Conservation (phyloP, 768 basidiomycete genomes). For the Artomyces pyxidatus region DNA sequence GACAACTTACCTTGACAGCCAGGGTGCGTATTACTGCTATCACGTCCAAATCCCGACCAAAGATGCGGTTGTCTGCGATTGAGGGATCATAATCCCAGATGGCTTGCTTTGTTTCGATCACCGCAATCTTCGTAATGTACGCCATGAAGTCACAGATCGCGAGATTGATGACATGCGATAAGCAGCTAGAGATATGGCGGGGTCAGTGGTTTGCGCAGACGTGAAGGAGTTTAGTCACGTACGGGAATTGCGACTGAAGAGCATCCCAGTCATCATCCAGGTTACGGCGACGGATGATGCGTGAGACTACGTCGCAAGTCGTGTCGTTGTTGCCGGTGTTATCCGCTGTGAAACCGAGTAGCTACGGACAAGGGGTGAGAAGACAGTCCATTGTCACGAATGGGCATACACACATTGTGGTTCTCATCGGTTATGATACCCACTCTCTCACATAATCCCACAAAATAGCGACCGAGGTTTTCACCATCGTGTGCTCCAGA, state of each 20-base stretch:
- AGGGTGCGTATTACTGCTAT: slow-evolving; percentile 24
- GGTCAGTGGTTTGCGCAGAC: not conserved
- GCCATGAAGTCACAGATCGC: slow-evolving; percentile 22
- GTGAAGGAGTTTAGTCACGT: slow-evolving; percentile 15
- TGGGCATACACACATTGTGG: slow-evolving; percentile 18
- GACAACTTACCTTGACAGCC: slow-evolving; percentile 23
- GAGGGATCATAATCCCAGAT: slow-evolving; percentile 30
- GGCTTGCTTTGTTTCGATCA: slow-evolving; percentile 20
- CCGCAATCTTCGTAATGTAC: slow-evolving; percentile 22
- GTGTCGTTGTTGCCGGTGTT: too few relatives aligned
- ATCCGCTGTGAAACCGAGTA: too few relatives aligned
- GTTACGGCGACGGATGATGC: too few relatives aligned
- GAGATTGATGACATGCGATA: slow-evolving; percentile 25
- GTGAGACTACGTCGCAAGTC: too few relatives aligned
- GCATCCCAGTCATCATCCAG: too few relatives aligned
- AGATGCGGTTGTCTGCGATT: slow-evolving; percentile 17
- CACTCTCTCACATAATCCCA: slow-evolving; percentile 18
- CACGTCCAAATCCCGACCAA: slow-evolving; percentile 23
- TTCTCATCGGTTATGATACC: slow-evolving; percentile 16
- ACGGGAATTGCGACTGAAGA: slow-evolving; percentile 15
- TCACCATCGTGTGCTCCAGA: slow-evolving; percentile 20
- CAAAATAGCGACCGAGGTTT: slow-evolving; percentile 22
- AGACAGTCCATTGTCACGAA: not conserved
- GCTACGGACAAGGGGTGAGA: slow-evolving; percentile 20
- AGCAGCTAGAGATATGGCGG: slow-evolving; percentile 17